Base-by-base conservation (phyloP, 2,329 filamentous ascomycete genomes). In the Penicillium oxalicum region DNA sequence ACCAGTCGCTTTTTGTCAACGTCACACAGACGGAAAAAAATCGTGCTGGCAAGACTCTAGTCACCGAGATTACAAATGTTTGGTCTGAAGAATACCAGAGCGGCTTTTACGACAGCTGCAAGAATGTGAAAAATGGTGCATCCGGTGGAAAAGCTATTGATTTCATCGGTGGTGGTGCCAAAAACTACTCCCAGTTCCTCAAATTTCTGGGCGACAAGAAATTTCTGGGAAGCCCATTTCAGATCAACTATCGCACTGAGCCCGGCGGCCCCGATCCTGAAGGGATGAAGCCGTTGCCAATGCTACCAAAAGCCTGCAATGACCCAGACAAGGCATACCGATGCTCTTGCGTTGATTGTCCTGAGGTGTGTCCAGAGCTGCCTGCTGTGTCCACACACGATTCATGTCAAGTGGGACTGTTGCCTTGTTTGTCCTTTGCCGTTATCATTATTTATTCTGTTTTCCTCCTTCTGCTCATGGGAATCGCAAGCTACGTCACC, bases 51-150 rank as follows among this genome's bases (percentile, higher is more conserved):
- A 83, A 84, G 57, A 72, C 73, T 49, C 70, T 89, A n/a, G 90
- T 96, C 11, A 89, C 87, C 1, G 89, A 96, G 72, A 73, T 98
- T 24, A 91, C 96, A 64, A 91, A 96, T 63, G 74, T 97, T 5
- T 83, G 96, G 59, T 88, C 89, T 2, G 78, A 90, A 48, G 77
- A 86, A 45, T 97, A 94, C 66, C 91, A 89, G 38, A 78, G 81
- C 7, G 90, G 87, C 1, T 94, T 98, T 73, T 98, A 91, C 67
- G 80, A 95, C 70, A 98, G 93, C 72, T 98, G 93, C 76, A 97
- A 97, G 71, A 90, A 98, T 68, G 91, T 98, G 71, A 98, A 98
- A 66, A 96, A 97, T 62, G 93, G 93, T 33, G 87, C 91, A 5
- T 91, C 91, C 37, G 95, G 95, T 64, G 86, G 88, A 52, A 90